Base-by-base conservation (phyloP, 1,284 basidiomycete species). In the Moesziomyces sp. region DNA sequence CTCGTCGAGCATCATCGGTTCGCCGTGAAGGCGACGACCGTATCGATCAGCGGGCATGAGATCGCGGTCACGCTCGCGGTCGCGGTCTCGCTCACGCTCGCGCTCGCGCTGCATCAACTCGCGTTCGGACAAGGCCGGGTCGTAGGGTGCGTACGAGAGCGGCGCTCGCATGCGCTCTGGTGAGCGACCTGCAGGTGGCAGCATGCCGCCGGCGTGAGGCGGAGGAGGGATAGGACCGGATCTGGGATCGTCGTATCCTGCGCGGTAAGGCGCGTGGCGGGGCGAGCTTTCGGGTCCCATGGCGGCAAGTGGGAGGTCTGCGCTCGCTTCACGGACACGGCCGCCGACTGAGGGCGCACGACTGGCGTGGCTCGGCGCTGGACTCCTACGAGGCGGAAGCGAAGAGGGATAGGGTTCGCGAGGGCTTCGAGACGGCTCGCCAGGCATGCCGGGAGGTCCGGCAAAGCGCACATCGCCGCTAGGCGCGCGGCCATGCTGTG, bases 151-250 rank as follows among this genome's bases (percentile, higher is more conserved):
- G 55, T 68, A 61, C 3, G 65, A 61, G 40, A 61, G 52, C 6
- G 71, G 61, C 8, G 65, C 60, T 42, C 71, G 65, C 65, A 68
- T 65, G 24, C 71, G 71, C 35, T 74, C 71, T 42, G 71, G 65
- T 8, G 71, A 74, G 38, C 71, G 71, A 10, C 58, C 55, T 14
- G 71, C 51, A 16, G 71, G 65, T 5, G 65, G 71, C 9, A 64
- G 50, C 65, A 68, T 68, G 34, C 65, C 57, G 18, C 65, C 61
- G 26, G 51, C 24, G 42, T 53, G 60, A 34, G 30, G 30, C 9
- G 53, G 48, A n/a, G 65, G 71, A 44, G 64, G 54, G 10, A 61
- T 52, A 21, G 69, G 60, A 16, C 38, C 58, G 19, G 56, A 38
- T n/a, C 65, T 48, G 7, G 70, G 65, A 50, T 74, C 71, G 49